Base-by-base conservation (phyloP, 768 basidiomycete species). In the Collybiopsis luxurians region DNA sequence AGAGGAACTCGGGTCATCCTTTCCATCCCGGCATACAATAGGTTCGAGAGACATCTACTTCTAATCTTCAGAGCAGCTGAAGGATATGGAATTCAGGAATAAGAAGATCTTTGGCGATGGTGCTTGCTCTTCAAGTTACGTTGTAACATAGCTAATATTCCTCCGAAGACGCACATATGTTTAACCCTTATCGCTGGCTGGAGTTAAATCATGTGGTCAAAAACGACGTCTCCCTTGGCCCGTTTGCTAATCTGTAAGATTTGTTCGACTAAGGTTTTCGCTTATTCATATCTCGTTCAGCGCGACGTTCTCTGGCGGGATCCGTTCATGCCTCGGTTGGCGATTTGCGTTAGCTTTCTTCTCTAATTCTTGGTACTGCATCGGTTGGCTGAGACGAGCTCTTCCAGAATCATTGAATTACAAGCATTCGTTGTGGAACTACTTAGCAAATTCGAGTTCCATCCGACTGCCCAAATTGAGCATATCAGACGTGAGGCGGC, bases 341-440 rank as follows among this genome's bases (percentile, higher is more conserved):
- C 57, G 66, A 61, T 66, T 68, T 38, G 67, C 68, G 68, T 67
- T 44, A 36, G 68, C 57, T 10, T 2, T 3, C 19, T 19, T 53
- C 42, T 19, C 34, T n/a, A 15, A n/a, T 21, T 39, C 15, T 10
- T 26, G 50, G 36, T 10, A 40, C 27, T 39, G 4, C 21, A n/a
- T 46, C 11, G 6, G 12, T 7, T 21, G 15, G 30, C 30, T 43
- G 26, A 31, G n/a, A 53, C 54, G 19, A 21, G 12, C 5, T 34
- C 6, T 6, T 13, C 31, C 60, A 74, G 72, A 3, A 61, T 84
- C 0, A 64, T 76, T 36, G 83, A 87, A 64, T 64, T 85, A 15
- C 85, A 86, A 59, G 74, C 78, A 0, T 84, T 87, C 67, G 63
- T 86, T 19, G 75, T 80, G 24, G 83, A 84, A 62, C 70, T 83